These are phyloP conservation scores for Moricandia arvensis DNA, from an alignment of 345 rosid species.

Conservation along the genomic window DNA sequence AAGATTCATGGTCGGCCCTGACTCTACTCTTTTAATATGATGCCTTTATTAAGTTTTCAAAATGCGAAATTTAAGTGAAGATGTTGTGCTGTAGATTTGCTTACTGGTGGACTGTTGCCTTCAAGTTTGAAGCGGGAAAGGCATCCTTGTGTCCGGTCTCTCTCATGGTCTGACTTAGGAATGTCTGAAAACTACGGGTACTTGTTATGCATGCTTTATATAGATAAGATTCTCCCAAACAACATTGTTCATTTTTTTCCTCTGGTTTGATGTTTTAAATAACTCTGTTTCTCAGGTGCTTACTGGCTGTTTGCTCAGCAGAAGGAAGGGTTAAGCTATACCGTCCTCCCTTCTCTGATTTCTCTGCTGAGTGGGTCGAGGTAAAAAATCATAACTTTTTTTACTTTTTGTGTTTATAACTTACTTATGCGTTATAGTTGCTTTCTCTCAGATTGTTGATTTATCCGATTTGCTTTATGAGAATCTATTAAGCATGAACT, in stretches of 20 bases:
- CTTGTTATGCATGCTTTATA: slow-evolving; percentile 3
- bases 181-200: slow-evolving; percentile 88
- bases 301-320: slow-evolving; percentile 78
- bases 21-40: no score
- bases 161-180: slow-evolving; percentile 95
- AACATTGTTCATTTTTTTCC: neutral
- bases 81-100: slow-evolving; percentile 52
- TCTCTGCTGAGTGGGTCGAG: slow-evolving; percentile 93
- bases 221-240: neutral
- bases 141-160: slow-evolving; percentile 61
- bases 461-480: slow-evolving; percentile 57
- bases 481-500: slow-evolving; percentile 49
- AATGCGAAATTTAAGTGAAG: neutral
- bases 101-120: slow-evolving; percentile 59
- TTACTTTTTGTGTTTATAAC: neutral
- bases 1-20: no score
- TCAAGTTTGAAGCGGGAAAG: slow-evolving; percentile 65
- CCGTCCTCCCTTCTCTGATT: slow-evolving; percentile 77
- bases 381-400: slow-evolving; percentile 32
- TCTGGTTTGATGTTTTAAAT: neutral
- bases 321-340: slow-evolving; percentile 87
- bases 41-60: neutral
- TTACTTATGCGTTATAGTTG: neutral
- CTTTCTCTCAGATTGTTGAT: slow-evolving; percentile 57
- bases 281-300: slow-evolving; percentile 52